phyloP scores from a whole-genome alignment of 306 rosid species.

The Mimosa bimucronata region DNA sequence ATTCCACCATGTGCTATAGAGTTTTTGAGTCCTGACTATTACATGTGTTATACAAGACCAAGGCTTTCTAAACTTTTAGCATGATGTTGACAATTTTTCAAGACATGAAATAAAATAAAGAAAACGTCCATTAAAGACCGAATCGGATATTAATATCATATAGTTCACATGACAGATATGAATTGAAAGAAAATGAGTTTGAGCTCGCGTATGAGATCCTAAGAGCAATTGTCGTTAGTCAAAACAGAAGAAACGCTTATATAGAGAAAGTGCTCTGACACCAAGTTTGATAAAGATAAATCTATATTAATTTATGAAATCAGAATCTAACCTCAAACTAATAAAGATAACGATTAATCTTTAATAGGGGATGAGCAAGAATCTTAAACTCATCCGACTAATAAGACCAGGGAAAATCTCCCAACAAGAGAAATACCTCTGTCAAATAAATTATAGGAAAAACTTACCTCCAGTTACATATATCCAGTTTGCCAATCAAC shows the following conservation, averaged over 20 bases:
- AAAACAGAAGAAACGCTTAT: background rate
- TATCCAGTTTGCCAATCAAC: no score
- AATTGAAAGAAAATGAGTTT: background rate
- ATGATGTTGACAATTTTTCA: slow-evolving; percentile 70
- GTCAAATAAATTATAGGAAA: no score
- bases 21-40: no score
- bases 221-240: background rate
- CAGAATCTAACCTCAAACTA: no score
- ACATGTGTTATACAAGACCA: slow-evolving; percentile 27
- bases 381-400: no score
- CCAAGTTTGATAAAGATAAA: background rate
- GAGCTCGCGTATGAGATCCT: background rate
- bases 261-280: background rate
- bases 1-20: background rate
- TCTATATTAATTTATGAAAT: no score
- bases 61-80: slow-evolving; percentile 34
- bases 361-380: no score
- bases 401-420: no score
- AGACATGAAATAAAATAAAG: slow-evolving; percentile 50
- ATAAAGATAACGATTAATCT: no score
- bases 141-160: slow-evolving; percentile 8
- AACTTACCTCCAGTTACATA: no score
- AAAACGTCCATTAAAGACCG: no score
- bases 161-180: slow-evolving; percentile 19
- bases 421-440: no score